A percentile compares a stretch with the other conserved stretches of the same genome.
phyloP scores from a whole-genome alignment of 2,329 filamentous ascomycete genomes.

The Blastomyces parvus region DNA sequence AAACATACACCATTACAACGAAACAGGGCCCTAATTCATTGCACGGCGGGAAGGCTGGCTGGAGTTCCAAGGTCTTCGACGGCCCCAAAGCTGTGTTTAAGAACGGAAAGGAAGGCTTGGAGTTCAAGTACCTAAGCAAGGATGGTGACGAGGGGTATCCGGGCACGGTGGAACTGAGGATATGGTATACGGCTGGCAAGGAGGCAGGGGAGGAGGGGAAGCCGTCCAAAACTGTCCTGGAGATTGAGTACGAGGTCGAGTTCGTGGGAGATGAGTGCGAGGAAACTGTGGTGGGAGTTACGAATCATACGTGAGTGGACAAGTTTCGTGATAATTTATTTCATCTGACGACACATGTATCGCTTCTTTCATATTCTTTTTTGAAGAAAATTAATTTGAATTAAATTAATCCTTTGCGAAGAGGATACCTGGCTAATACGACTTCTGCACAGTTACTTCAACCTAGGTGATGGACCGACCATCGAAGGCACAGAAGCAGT shows the following conservation, averaged over 20 bases:
- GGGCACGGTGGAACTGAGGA: constrained; percentile 65
- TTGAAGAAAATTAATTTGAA: neutral
- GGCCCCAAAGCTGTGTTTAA: constrained; percentile 54
- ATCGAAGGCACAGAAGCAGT: constrained; percentile 54
- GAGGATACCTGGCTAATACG: neutral
- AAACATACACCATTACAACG: constrained; percentile 57
- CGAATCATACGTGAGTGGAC: constrained; percentile 72
- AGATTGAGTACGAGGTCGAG: constrained; percentile 83
- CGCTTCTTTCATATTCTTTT: neutral
- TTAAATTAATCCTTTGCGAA: neutral
- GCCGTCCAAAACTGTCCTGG: constrained; percentile 59
- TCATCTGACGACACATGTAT: neutral
- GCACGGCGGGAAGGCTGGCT: constrained; percentile 64
- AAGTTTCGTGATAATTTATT: neutral
- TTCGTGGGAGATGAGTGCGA: constrained; percentile 64
- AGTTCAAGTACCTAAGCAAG: constrained; percentile 56
- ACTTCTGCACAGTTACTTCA: constrained; percentile 51
- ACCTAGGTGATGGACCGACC: constrained; percentile 49
- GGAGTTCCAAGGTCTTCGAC: constrained; percentile 70
- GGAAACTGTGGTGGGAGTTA: constrained; percentile 89
- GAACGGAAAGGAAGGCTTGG: constrained; percentile 55
- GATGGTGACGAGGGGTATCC: constrained; percentile 88
- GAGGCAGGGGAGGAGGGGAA: constrained; percentile 47
- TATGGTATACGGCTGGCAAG: constrained; percentile 69
- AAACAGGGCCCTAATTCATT: constrained; percentile 72